Percentiles rank a stretch among this genome's conserved stretches.
Evolutionary conservation across 2,329 filamentous ascomycete species (phyloP).

Genomic region (Didymella keratinophila): DNA sequence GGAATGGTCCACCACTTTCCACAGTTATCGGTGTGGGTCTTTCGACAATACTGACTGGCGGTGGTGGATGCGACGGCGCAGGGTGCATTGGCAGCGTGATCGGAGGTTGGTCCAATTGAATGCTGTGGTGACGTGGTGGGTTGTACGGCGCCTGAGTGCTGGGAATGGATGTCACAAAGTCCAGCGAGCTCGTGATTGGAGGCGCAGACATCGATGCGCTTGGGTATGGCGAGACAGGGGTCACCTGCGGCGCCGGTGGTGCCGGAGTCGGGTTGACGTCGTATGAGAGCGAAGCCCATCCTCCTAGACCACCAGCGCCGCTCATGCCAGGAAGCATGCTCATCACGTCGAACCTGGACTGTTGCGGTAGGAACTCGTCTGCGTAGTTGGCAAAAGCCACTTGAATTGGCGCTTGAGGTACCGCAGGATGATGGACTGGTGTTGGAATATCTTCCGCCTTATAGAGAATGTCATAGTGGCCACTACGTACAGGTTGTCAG

Average conservation of each 20-base stretch:
- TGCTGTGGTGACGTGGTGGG: conserved; percentile 36
- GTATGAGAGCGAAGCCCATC: conserved; percentile 48
- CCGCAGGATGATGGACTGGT: conserved; percentile 36
- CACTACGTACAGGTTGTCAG: conserved; percentile 55
- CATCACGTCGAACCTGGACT: conserved; percentile 46
- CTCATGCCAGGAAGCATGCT: conserved; percentile 58
- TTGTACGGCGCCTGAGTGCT: conserved; percentile 39
- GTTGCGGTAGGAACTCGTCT: conserved; percentile 53
- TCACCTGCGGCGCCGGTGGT: conserved; percentile 39
- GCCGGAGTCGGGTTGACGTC: conserved; percentile 46
- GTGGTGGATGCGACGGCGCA: conserved; percentile 33
- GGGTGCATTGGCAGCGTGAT: conserved; percentile 46
- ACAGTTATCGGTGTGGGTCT: conserved; percentile 38
- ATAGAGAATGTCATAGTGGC: conserved; percentile 96
- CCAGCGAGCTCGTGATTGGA: conserved; percentile 42
- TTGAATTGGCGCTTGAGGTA: conserved; percentile 42
- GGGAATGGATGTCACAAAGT: conserved; percentile 45
- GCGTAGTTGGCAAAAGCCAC: conserved; percentile 49
- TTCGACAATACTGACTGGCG: conserved; percentile 44
- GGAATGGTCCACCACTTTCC: conserved; percentile 53
- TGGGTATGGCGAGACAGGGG: conserved; percentile 45
- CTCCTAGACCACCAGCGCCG: conserved; percentile 41
- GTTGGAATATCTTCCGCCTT: conserved; percentile 62
- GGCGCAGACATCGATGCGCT: conserved; percentile 39
- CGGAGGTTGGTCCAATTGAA: conserved; percentile 45